A percentile compares a stretch with the other conserved stretches of the same genome.
phyloP scores from a whole-genome alignment of 768 basidiomycete genomes.

The Suillus tomentosus region DNA sequence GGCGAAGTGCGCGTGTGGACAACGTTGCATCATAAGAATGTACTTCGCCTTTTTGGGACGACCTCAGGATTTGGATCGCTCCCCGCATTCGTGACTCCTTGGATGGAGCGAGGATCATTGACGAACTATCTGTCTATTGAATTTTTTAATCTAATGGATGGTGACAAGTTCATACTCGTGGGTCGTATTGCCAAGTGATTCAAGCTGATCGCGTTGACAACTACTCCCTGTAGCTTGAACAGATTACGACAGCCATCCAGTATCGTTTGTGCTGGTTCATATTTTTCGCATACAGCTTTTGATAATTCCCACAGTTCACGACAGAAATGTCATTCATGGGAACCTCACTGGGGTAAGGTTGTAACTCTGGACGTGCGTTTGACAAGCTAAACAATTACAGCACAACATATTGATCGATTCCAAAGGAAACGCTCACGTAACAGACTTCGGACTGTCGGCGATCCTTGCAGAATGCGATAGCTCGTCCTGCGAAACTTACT shows the following conservation, averaged over 20 bases:
- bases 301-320: constrained; percentile 11
- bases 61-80: constrained; percentile 24
- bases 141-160: constrained; percentile 4
- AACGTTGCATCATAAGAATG: constrained; percentile 16
- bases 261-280: constrained; percentile 5
- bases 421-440: not conserved
- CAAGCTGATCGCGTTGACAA: too few relatives aligned
- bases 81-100: constrained; percentile 26
- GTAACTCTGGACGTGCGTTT: not conserved
- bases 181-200: not conserved
- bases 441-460: constrained; percentile 13
- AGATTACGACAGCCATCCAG: constrained; percentile 9
- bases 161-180: constrained; percentile 20
- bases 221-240: constrained; percentile 1
- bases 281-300: not conserved
- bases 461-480: constrained; percentile 10
- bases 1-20: constrained; percentile 3
- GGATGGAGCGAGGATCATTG: constrained; percentile 29
- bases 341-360: constrained; percentile 12
- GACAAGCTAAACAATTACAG: constrained; percentile 7
- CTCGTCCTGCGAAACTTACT: not conserved
- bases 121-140: constrained; percentile 19
- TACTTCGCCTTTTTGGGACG: constrained; percentile 25
- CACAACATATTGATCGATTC: constrained; percentile 13
- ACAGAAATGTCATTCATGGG: constrained; percentile 10